phyloP scores from a whole-genome alignment of 768 basidiomycete species.

The Termitomyces sp. region DNA sequence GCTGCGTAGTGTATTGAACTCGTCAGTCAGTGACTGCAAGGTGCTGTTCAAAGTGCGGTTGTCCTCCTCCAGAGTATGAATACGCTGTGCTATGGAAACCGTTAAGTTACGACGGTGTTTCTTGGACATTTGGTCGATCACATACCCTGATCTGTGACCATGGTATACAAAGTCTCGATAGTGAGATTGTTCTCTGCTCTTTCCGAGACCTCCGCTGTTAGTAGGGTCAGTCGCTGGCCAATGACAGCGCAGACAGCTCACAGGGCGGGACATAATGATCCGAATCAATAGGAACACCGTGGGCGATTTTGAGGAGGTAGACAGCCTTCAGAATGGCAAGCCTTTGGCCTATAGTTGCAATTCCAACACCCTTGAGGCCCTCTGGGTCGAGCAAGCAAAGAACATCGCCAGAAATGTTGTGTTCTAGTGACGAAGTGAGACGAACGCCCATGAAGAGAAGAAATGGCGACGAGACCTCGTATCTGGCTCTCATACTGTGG shows the following conservation, averaged over 20 bases:
- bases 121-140: neutral
- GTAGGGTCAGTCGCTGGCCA: conserved; percentile 3
- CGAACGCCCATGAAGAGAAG: conserved; percentile 2
- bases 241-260: conserved; percentile 31
- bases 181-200: conserved; percentile 42
- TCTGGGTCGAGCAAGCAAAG: conserved; percentile 82
- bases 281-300: conserved; percentile 76
- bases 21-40: conserved; percentile 61
- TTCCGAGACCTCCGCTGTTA: conserved; percentile 54
- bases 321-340: conserved; percentile 88
- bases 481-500: conserved; percentile 82
- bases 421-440: conserved; percentile 46
- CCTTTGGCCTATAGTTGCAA: conserved; percentile 88
- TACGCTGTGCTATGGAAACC: conserved; percentile 49
- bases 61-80: conserved; percentile 69
- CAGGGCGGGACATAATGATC: conserved; percentile 89
- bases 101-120: conserved; percentile 1
- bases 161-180: conserved; percentile 58
- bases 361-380: conserved; percentile 78
- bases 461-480: conserved; percentile 39
- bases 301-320: conserved; percentile 81
- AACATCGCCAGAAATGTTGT: conserved; percentile 89
- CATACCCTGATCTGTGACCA: conserved; percentile 74
- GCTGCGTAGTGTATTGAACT: conserved; percentile 40
- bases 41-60: conserved; percentile 63